Evolutionary conservation across 345 rosid genomes (phyloP), one percentile per base, ranked within the genome.

Genomic region (Syzygium aqueum): DNA sequence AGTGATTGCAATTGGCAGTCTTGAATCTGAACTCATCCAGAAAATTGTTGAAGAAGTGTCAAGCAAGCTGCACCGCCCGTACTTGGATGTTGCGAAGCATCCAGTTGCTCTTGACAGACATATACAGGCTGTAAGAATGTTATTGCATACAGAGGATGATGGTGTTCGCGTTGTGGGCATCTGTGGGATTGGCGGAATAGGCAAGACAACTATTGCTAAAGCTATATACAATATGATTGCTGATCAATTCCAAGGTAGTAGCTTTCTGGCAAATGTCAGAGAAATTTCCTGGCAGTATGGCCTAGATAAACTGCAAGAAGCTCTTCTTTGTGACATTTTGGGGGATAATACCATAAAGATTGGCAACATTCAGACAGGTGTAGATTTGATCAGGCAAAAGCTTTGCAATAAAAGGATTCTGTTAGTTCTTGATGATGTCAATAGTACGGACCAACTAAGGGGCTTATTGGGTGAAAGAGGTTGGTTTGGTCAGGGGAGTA

Each of bases 181-280:
- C 27, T 49, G 49, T 46, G 88, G 90, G 3, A 52, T 27, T 25
- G 63, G 89, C 30, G 87, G 89, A 85, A 54, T 88, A n/a, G 89
- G 89, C 46, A 88, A 88, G 87, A 88, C 87, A 0, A 85, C 87
- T 0, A 77, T 93, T 4, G 93, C 95, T 4, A 87, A 87, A 80
- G 89, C 87, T 56, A 23, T 92, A 8, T 90, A 85, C 51, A 89
- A 89, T 61, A 86, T 77, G 21, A 51, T 5, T 21, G 22, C 89
- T 27, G 85, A 88, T 28, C 87, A 88, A 88, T 95, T 91, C 65
- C 90, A 94, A 33, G 90, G 91, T 56, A 87, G 86, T 50, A 89
- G 88, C 90, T 90, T 93, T 25, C 80, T 91, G 17, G 86, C 77
- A n/a, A 91, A 92, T 85, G 94, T 92, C 25, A 89, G 92, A 80